A percentile compares a stretch with the other conserved stretches of the same genome.
phyloP scores from a whole-genome alignment of 2,329 filamentous ascomycete species.

The Colletotrichum cuscutae region DNA sequence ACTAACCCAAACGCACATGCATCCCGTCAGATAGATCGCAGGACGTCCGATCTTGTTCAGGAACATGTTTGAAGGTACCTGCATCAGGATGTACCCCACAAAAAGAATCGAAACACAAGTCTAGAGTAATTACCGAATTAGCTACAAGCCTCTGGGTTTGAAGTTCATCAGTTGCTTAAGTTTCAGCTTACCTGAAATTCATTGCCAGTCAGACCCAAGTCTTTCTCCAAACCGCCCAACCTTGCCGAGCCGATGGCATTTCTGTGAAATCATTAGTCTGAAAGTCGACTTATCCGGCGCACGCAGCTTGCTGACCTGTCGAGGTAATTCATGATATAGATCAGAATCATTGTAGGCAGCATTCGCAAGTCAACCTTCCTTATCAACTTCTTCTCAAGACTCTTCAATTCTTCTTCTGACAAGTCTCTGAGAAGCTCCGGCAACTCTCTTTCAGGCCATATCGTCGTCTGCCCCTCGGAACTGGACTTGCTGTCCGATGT shows the following conservation, averaged over 20 bases:
- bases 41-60: slow-evolving; percentile 41
- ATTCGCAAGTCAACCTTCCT: slow-evolving; percentile 72
- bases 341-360: slow-evolving; percentile 74
- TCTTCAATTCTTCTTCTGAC: slow-evolving; percentile 36
- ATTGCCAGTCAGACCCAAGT: slow-evolving; percentile 44
- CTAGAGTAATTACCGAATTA: slow-evolving; percentile 40
- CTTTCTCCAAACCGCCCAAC: slow-evolving; percentile 57
- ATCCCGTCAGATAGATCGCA: slow-evolving; percentile 14
- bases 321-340: slow-evolving; percentile 78
- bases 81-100: slow-evolving; percentile 43
- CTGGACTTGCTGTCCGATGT: background rate
- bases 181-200: slow-evolving; percentile 48
- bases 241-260: slow-evolving; percentile 62
- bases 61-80: slow-evolving; percentile 40
- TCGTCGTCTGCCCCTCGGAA: background rate
- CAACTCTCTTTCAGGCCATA: background rate
- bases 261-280: background rate
- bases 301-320: slow-evolving; percentile 47
- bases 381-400: slow-evolving; percentile 65
- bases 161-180: slow-evolving; percentile 18
- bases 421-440: slow-evolving; percentile 12
- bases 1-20: slow-evolving; percentile 40
- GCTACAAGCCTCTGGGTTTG: slow-evolving; percentile 40
- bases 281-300: too few relatives aligned
- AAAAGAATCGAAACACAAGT: slow-evolving; percentile 32